A percentile compares a stretch with the other conserved stretches of the same genome.
Conservation (phyloP, 345 rosid species). For the Lepidium aucheri region DNA sequence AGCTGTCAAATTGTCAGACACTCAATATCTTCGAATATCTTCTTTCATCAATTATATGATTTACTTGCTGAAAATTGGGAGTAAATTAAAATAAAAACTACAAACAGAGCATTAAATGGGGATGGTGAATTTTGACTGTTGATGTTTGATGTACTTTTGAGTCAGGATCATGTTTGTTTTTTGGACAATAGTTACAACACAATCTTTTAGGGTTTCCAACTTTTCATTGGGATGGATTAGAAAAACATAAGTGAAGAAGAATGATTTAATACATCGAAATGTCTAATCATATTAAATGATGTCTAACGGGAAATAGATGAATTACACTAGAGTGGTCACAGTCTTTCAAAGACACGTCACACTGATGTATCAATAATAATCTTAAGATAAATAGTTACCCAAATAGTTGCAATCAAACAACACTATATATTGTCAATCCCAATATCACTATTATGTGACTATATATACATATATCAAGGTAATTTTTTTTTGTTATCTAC, state of each 20-base stretch:
- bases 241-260: conserved; percentile 12
- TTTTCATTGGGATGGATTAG: conserved; percentile 14
- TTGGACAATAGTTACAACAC: background rate
- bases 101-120: conserved; percentile 11
- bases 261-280: conserved; percentile 8
- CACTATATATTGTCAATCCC: conserved; percentile 9
- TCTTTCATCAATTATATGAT: background rate
- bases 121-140: conserved; percentile 21
- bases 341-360: background rate
- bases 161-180: conserved; percentile 18
- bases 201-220: conserved; percentile 13
- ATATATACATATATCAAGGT: too few species aligned
- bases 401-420: conserved; percentile 2
- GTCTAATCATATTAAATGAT: conserved; percentile 16
- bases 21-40: conserved; percentile 6
- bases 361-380: conserved; percentile 16
- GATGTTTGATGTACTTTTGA: conserved; percentile 5
- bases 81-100: background rate
- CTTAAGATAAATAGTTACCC: conserved; percentile 4
- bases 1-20: conserved; percentile 24
- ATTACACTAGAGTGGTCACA: conserved; percentile 9
- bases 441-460: too few species aligned
- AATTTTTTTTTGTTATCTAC: too few species aligned
- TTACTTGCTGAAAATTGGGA: background rate
- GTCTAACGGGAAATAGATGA: conserved; percentile 9